Evolutionary conservation across 208 protist genomes (phyloP).

Genomic region (Crithidia fasciculata): DNA sequence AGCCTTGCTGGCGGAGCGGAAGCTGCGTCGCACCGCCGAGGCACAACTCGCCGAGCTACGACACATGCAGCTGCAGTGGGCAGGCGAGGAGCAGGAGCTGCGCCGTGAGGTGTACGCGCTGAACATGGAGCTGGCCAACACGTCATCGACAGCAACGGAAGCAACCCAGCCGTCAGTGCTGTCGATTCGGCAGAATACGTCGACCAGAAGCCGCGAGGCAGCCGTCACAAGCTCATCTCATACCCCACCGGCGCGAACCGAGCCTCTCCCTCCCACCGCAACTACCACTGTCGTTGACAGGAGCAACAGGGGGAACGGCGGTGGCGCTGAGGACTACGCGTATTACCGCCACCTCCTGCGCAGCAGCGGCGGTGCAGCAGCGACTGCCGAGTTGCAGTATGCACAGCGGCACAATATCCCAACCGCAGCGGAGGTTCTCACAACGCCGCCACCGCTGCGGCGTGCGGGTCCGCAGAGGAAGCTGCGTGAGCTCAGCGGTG

Average conservation of each 20-base stretch:
- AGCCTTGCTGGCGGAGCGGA: slow-evolving; percentile 29
- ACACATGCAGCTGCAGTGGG: slow-evolving; percentile 17
- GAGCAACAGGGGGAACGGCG: background rate
- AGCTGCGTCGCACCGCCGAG: slow-evolving; percentile 26
- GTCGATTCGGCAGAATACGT: slow-evolving; percentile 1
- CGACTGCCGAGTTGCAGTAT: background rate
- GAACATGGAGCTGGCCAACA: slow-evolving; percentile 36
- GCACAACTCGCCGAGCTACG: slow-evolving; percentile 14
- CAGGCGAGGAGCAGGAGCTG: slow-evolving; percentile 4
- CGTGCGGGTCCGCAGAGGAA: background rate
- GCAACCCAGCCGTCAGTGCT: background rate
- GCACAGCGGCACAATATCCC: slow-evolving; percentile 15
- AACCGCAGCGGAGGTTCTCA: background rate
- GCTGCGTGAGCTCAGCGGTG: background rate
- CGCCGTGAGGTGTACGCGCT: slow-evolving; percentile 36
- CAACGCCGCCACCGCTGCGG: background rate
- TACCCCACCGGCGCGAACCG: background rate
- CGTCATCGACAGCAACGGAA: background rate
- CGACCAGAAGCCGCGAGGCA: background rate
- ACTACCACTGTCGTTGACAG: background rate
- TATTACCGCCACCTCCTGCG: slow-evolving; percentile 14
- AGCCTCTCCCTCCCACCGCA: too few relatives aligned
- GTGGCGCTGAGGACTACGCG: background rate
- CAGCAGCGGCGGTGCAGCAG: background rate
- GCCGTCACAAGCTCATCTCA: background rate